Percentiles rank a stretch among this genome's conserved stretches.
These are phyloP conservation scores for Colletotrichum orchidophilum DNA, from an alignment of 2,329 filamentous ascomycete species.

Conservation along the genomic window DNA sequence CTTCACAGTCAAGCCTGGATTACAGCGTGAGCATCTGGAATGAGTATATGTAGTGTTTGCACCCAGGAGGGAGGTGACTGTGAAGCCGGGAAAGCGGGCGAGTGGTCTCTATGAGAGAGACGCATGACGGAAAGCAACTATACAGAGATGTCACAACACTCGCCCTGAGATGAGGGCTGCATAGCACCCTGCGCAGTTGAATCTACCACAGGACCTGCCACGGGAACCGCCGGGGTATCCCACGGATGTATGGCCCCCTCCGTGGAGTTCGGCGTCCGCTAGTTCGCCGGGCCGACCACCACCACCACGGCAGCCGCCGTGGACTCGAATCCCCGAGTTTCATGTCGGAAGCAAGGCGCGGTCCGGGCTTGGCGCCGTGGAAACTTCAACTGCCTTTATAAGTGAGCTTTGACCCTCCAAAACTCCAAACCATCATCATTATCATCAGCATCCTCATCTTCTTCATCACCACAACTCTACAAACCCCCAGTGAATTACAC, in stretches of 20 bases:
- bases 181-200: background rate
- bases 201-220: background rate
- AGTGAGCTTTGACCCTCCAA: background rate
- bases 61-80: background rate
- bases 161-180: no score
- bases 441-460: background rate
- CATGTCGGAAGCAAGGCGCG: background rate
- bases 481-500: background rate
- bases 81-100: background rate
- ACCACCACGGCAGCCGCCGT: background rate
- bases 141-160: no score
- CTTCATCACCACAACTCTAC: background rate
- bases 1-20: background rate
- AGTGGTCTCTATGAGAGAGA: background rate
- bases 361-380: background rate
- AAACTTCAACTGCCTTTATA: background rate
- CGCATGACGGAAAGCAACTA: no score
- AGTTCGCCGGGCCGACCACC: background rate
- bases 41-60: background rate
- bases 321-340: background rate
- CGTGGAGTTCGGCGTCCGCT: background rate
- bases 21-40: background rate
- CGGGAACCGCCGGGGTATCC: background rate
- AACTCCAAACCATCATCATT: background rate
- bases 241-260: background rate